phyloP scores from a whole-genome alignment of 768 basidiomycete genomes.

The Mycena galopus region DNA sequence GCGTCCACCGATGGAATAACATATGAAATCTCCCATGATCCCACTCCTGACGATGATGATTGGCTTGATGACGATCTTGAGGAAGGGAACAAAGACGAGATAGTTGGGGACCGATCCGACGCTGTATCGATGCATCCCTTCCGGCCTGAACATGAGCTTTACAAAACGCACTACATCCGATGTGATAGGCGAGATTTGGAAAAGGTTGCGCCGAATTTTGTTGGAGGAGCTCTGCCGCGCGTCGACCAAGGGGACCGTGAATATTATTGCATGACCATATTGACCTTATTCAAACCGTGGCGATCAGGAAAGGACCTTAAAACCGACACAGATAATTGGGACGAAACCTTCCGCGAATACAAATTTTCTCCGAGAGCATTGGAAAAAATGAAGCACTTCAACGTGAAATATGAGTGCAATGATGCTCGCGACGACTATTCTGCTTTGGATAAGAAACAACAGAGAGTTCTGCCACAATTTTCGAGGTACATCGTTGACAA shows the following conservation, averaged over 20 bases:
- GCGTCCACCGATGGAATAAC: too few species aligned
- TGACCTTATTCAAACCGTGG: conserved; percentile 46
- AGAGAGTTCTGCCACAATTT: not conserved
- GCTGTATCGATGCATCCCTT: not conserved
- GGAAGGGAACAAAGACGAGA: too few species aligned
- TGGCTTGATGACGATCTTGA: too few species aligned
- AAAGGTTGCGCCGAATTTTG: conserved; percentile 44
- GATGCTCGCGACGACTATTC: conserved; percentile 49
- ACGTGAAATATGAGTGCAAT: conserved; percentile 46
- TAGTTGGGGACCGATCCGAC: too few species aligned
- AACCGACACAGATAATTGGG: conserved; percentile 29
- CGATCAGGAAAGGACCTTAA: conserved; percentile 39
- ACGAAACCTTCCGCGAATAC: conserved; percentile 31
- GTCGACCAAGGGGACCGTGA: conserved; percentile 47
- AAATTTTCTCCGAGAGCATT: conserved; percentile 30
- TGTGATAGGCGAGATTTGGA: conserved; percentile 6
- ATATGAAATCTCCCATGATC: too few species aligned
- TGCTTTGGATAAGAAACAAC: conserved; percentile 28
- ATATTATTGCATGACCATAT: conserved; percentile 45
- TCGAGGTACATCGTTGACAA: too few species aligned
- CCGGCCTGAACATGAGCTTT: not conserved
- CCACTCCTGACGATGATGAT: too few species aligned
- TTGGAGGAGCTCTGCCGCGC: conserved; percentile 42
- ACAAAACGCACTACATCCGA: not conserved
- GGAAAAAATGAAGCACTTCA: conserved; percentile 37